Percentiles rank a stretch among this genome's conserved stretches.
Conservation (phyloP, 345 rosid species). For the Populus ilicifolia region DNA sequence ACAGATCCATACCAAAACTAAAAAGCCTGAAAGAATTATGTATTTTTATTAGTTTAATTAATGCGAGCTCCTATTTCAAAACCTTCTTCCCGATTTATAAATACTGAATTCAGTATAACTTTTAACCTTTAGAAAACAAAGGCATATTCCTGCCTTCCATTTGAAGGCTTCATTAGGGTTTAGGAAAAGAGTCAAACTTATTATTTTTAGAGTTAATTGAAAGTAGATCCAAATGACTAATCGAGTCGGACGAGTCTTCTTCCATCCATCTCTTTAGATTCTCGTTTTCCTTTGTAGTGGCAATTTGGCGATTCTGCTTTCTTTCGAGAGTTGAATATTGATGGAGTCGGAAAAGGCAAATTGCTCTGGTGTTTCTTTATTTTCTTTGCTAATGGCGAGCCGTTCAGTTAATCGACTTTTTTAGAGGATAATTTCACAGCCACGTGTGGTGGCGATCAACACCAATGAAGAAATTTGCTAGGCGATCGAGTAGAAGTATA, state of each 20-base stretch:
- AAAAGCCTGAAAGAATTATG: too few relatives aligned
- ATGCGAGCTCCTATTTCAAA: neutral
- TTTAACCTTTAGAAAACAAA: neutral
- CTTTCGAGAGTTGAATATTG: neutral
- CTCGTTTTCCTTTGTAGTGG: too few relatives aligned
- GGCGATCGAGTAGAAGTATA: neutral
- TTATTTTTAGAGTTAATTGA: too few relatives aligned
- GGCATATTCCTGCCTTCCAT: neutral
- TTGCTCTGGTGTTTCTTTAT: too few relatives aligned
- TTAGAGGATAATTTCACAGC: neutral
- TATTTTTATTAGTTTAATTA: too few relatives aligned
- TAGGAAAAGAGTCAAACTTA: neutral
- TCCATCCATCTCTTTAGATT: too few relatives aligned
- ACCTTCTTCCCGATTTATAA: neutral
- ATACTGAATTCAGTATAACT: neutral
- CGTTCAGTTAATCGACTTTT: neutral
- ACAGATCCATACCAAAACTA: too few relatives aligned
- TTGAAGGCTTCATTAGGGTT: neutral
- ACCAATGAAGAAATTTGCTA: neutral
- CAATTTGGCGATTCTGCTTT: neutral
- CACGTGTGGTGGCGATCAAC: slow-evolving; percentile 9
- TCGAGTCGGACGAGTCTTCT: too few relatives aligned
- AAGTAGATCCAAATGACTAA: too few relatives aligned
- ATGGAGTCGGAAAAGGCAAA: too few relatives aligned
- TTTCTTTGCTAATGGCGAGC: neutral